These are phyloP conservation scores for Marasmius tenuissimus DNA, from an alignment of 1,284 basidiomycete genomes.

Conservation along the genomic window DNA sequence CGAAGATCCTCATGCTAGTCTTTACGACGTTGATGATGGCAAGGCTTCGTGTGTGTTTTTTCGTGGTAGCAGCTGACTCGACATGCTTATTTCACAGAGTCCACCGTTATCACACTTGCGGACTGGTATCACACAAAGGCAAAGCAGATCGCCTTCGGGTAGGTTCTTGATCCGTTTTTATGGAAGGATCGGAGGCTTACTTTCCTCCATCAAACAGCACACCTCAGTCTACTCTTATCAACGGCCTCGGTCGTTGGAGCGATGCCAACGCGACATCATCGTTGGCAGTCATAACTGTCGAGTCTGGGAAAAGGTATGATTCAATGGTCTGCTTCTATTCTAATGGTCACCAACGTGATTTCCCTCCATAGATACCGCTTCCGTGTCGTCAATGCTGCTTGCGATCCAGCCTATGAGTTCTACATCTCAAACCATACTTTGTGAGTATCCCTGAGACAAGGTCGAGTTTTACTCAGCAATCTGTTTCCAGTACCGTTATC, in stretches of 20 bases:
- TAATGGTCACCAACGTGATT: not conserved
- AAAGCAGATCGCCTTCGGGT: not conserved
- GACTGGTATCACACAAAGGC: conserved; percentile 32
- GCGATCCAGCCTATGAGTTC: conserved; percentile 33
- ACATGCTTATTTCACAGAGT: conserved; percentile 15
- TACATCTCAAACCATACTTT: conserved; percentile 32
- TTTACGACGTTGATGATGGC: conserved; percentile 50
- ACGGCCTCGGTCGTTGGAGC: conserved; percentile 34
- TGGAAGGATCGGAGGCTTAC: not conserved
- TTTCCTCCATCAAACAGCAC: conserved; percentile 6
- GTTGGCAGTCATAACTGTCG: conserved; percentile 31
- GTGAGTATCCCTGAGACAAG: conserved; percentile 15
- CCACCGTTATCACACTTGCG: conserved; percentile 26
- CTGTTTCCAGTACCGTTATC: conserved; percentile 10
- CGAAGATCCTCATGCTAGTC: conserved; percentile 37
- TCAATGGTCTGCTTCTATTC: not conserved
- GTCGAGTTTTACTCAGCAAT: not conserved
- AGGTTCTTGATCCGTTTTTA: not conserved
- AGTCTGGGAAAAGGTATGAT: conserved; percentile 11
- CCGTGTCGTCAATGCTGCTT: conserved; percentile 52
- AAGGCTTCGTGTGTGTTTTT: conserved; percentile 5
- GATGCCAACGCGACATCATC: not conserved
- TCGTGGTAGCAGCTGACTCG: not conserved
- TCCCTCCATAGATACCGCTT: conserved; percentile 24
- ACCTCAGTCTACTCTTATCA: conserved; percentile 44